These are phyloP conservation scores for Rugonectria rugulosa DNA, from an alignment of 2,329 filamentous ascomycete genomes.

Conservation along the genomic window DNA sequence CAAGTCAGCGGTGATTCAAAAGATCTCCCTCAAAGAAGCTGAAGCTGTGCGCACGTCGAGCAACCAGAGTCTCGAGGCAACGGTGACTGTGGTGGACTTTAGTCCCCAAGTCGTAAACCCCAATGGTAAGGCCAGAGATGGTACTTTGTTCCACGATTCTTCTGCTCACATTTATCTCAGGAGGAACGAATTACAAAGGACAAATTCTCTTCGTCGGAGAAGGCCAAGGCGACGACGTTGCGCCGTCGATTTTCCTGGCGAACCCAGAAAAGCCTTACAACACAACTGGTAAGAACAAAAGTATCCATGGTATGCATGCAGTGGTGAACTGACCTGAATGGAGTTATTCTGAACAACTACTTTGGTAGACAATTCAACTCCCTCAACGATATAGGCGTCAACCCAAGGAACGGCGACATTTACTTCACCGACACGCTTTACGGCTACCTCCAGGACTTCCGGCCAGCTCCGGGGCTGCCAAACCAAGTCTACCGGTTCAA, in stretches of 20 bases:
- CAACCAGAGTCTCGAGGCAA: constrained; percentile 43
- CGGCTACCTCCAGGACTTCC: constrained; percentile 65
- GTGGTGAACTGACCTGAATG: neutral
- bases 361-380: constrained; percentile 68
- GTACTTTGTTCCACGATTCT: rapidly evolving
- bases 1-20: constrained; percentile 59
- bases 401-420: constrained; percentile 63
- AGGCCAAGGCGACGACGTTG: constrained; percentile 52
- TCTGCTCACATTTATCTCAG: constrained; percentile 37
- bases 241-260: constrained; percentile 37
- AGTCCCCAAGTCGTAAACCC: constrained; percentile 57
- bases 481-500: constrained; percentile 68
- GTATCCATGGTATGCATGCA: neutral
- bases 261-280: constrained; percentile 55
- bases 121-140: constrained; percentile 49
- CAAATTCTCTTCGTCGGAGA: constrained; percentile 59
- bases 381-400: constrained; percentile 63
- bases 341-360: constrained; percentile 64
- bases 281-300: constrained; percentile 51
- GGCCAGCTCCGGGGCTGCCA: constrained; percentile 58
- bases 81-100: constrained; percentile 51
- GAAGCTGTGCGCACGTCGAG: constrained; percentile 35
- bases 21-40: constrained; percentile 56
- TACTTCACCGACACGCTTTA: constrained; percentile 72
- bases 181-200: constrained; percentile 58